These are phyloP conservation scores for Ramalina intermedia DNA, from an alignment of 495 filamentous ascomycete species.

Conservation along the genomic window DNA sequence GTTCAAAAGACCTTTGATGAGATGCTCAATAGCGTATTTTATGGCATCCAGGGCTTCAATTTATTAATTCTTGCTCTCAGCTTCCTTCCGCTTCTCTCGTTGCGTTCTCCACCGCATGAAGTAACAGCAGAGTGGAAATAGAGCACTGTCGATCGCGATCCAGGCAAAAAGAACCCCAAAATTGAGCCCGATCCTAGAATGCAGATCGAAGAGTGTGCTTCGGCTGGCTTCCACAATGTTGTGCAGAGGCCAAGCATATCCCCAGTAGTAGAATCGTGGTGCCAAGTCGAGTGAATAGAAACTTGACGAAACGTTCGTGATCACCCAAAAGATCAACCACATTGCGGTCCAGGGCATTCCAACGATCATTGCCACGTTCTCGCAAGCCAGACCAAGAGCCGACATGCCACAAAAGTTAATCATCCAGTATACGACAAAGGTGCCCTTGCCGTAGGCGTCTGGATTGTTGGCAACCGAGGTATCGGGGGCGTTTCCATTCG, in stretches of 20 bases:
- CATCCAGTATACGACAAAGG: slow-evolving; percentile 63
- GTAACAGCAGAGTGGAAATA: slow-evolving; percentile 48
- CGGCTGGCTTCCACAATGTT: slow-evolving; percentile 49
- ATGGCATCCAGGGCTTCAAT: not conserved
- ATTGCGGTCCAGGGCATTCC: slow-evolving; percentile 53
- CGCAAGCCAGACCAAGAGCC: slow-evolving; percentile 51
- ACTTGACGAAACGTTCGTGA: slow-evolving; percentile 49
- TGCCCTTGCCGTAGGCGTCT: slow-evolving; percentile 44
- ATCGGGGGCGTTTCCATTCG: slow-evolving; percentile 27
- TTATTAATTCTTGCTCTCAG: not conserved
- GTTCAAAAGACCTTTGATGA: no score
- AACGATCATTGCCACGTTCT: slow-evolving; percentile 59
- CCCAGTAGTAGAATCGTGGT: slow-evolving; percentile 49
- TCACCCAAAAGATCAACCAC: slow-evolving; percentile 67
- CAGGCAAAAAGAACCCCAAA: slow-evolving; percentile 50
- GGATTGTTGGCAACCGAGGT: slow-evolving; percentile 30
- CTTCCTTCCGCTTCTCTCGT: slow-evolving; percentile 15
- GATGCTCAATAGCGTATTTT: no score
- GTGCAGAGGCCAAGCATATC: slow-evolving; percentile 61
- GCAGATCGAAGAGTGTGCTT: slow-evolving; percentile 47
- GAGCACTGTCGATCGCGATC: slow-evolving; percentile 35
- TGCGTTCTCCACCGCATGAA: slow-evolving; percentile 45
- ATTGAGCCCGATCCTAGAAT: slow-evolving; percentile 48
- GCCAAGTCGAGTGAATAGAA: slow-evolving; percentile 51
- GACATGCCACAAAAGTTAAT: slow-evolving; percentile 58